These are phyloP conservation scores for Salix koriyanagi DNA, from an alignment of 345 rosid genomes.

Conservation along the genomic window DNA sequence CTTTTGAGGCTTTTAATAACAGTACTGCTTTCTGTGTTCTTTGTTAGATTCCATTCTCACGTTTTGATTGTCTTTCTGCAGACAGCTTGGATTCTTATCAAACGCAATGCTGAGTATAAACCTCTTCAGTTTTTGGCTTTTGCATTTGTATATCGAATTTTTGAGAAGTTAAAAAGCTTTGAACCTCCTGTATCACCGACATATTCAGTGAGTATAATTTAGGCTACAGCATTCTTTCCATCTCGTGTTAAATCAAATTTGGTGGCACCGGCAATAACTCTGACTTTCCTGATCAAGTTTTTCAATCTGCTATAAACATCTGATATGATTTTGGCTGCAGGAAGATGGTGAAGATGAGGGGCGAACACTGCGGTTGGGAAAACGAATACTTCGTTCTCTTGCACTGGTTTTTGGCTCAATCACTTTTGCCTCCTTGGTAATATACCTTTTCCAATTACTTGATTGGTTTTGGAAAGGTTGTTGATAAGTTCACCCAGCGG, in stretches of 20 bases:
- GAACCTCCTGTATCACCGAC: conserved; percentile 75
- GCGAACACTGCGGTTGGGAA: conserved; percentile 70
- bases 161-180: conserved; percentile 81
- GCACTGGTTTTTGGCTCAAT: conserved; percentile 79
- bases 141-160: conserved; percentile 79
- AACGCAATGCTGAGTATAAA: conserved; percentile 75
- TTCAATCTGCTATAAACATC: conserved; percentile 12
- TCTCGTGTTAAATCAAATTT: background rate
- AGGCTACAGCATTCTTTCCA: background rate
- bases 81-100: conserved; percentile 79
- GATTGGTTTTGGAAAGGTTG: background rate
- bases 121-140: conserved; percentile 93
- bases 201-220: conserved; percentile 49
- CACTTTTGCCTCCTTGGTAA: conserved; percentile 82
- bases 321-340: conserved; percentile 47
- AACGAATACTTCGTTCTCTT: conserved; percentile 82
- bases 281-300: background rate
- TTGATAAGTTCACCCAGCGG: background rate
- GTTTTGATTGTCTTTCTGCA: conserved; percentile 34
- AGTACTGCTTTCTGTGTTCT: background rate
- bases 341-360: conserved; percentile 89
- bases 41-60: background rate
- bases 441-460: conserved; percentile 10
- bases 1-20: background rate
- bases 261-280: background rate